These are phyloP conservation scores for Salicornia ramosissima DNA, from an alignment of 148 eudicot genomes.

Conservation along the genomic window DNA sequence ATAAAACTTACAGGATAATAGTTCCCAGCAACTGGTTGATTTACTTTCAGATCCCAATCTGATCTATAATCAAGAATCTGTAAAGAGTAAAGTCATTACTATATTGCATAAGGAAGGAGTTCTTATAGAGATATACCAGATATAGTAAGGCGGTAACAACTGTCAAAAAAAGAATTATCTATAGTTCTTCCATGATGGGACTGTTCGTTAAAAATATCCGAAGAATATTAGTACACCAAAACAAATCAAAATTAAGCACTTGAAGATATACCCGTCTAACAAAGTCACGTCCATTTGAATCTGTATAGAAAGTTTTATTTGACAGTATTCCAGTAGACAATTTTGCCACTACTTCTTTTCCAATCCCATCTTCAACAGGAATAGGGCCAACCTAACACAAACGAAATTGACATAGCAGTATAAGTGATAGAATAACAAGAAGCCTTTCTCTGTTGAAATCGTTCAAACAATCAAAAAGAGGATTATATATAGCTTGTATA, in stretches of 20 bases:
- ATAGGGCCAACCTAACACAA: conserved; percentile 82
- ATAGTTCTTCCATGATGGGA: conserved; percentile 1
- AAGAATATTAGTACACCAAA: not conserved
- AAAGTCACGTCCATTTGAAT: conserved; percentile 97
- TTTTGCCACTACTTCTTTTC: conserved; percentile 83
- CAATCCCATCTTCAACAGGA: conserved; percentile 77
- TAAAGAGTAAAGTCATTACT: conserved; percentile 16
- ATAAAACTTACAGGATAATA: conserved; percentile 84
- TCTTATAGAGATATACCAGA: not conserved
- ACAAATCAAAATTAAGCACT: not conserved
- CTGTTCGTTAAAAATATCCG: not conserved
- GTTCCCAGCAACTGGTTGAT: conserved; percentile 91
- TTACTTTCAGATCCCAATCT: conserved; percentile 90
- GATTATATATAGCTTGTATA: not conserved
- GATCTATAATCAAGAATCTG: conserved; percentile 94
- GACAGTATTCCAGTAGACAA: conserved; percentile 50
- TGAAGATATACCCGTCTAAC: conserved; percentile 59
- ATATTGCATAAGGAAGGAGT: not conserved
- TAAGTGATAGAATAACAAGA: not conserved
- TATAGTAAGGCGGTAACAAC: not conserved
- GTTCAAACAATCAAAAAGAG: not conserved
- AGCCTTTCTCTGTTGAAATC: not conserved
- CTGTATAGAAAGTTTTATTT: conserved; percentile 80
- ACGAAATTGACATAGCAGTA: conserved; percentile 1
- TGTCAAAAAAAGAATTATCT: not conserved